A percentile compares a stretch with the other conserved stretches of the same genome.
These are phyloP conservation scores for Cajanus cajan DNA, from an alignment of 306 rosid genomes.

Conservation along the genomic window DNA sequence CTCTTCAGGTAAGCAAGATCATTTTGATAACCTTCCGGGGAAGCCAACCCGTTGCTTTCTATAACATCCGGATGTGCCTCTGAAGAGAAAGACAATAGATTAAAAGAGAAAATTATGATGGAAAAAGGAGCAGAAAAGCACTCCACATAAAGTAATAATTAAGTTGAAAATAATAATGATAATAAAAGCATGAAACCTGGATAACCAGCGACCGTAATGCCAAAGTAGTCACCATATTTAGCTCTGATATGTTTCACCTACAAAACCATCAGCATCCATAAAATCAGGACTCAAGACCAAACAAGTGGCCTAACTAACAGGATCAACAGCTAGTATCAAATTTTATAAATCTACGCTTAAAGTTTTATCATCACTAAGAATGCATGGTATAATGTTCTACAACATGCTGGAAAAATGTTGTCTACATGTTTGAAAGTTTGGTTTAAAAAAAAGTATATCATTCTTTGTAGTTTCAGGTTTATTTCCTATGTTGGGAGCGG, in stretches of 20 bases:
- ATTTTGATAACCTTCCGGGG: slow-evolving; percentile 66
- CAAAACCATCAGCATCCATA: slow-evolving; percentile 8
- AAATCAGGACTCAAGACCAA: slow-evolving; percentile 20
- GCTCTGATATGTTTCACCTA: slow-evolving; percentile 84
- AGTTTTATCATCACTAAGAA: slow-evolving; percentile 16
- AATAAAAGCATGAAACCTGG: slow-evolving; percentile 58
- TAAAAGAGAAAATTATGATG: slow-evolving; percentile 11
- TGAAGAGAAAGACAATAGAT: slow-evolving; percentile 31
- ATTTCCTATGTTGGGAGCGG: background rate
- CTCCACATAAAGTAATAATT: background rate
- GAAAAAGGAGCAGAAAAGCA: background rate
- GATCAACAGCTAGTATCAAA: slow-evolving; percentile 5
- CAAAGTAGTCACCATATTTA: slow-evolving; percentile 85
- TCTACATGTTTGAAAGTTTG: background rate
- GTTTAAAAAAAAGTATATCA: background rate
- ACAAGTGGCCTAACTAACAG: background rate
- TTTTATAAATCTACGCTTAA: slow-evolving; percentile 1
- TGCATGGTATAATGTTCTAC: slow-evolving; percentile 6
- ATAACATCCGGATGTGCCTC: slow-evolving; percentile 96
- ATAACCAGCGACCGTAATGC: slow-evolving; percentile 95
- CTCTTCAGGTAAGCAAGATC: slow-evolving; percentile 85
- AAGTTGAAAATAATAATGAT: slow-evolving; percentile 21
- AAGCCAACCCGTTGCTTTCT: slow-evolving; percentile 68
- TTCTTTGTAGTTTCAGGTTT: slow-evolving; percentile 12
- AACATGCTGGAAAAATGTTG: slow-evolving; percentile 11